phyloP scores from a whole-genome alignment of 371 early-diverging fungal species.

The Catenaria anguillulae region DNA sequence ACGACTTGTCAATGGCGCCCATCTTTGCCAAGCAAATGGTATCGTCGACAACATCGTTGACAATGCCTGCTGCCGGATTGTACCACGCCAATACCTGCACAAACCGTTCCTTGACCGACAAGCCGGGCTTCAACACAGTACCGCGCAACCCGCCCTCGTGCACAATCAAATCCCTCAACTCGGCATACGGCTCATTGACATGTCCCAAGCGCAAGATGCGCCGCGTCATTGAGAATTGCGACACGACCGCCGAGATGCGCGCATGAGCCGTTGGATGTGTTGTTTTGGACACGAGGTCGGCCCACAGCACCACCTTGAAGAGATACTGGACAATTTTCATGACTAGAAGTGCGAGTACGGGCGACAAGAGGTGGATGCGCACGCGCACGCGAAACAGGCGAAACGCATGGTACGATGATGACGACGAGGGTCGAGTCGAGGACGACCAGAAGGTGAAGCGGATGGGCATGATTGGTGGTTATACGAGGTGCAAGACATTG shows the following conservation, averaged over 20 bases:
- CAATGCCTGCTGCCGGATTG: conserved; percentile 28
- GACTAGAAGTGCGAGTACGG: too few species aligned
- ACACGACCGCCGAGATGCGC: conserved; percentile 33
- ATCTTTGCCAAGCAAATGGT: conserved; percentile 51
- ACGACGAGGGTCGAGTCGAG: not conserved
- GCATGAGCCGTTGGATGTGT: conserved; percentile 17
- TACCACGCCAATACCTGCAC: conserved; percentile 2
- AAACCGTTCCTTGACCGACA: conserved; percentile 5
- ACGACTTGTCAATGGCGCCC: conserved; percentile 31
- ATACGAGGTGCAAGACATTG: not conserved
- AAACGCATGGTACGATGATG: not conserved
- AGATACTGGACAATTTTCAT: conserved; percentile 63
- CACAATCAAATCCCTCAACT: conserved; percentile 21
- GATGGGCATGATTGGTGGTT: not conserved
- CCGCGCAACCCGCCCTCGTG: conserved; percentile 8
- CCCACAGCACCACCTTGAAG: conserved; percentile 46
- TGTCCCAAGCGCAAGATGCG: conserved; percentile 55
- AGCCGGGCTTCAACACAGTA: not conserved
- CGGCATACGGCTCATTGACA: conserved; percentile 37
- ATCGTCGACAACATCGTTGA: conserved; percentile 62
- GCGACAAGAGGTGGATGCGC: too few species aligned
- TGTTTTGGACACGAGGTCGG: conserved; percentile 24
- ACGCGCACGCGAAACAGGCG: too few species aligned
- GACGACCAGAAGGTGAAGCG: too few species aligned
- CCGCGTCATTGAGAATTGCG: conserved; percentile 53